Evolutionary conservation across 2,329 filamentous ascomycete genomes (phyloP).

Genomic region (Penicillium glabrum): DNA sequence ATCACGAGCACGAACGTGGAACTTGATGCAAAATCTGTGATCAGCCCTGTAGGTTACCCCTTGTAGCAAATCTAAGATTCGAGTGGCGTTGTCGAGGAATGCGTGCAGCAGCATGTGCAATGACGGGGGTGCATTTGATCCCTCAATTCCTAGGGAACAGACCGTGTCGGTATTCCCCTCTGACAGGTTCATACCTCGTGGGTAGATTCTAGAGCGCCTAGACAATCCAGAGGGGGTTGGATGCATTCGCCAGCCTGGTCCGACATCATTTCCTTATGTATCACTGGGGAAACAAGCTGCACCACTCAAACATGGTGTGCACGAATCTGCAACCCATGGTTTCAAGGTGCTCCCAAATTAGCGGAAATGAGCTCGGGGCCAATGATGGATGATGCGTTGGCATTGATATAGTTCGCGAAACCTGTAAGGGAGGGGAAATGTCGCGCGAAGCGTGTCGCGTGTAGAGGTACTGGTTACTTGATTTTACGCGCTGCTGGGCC

Average conservation of each 20-base stretch:
- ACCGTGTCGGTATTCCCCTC: neutral
- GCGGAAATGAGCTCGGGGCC: constrained; percentile 1
- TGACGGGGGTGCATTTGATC: constrained; percentile 1
- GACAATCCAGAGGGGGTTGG: neutral
- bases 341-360: neutral
- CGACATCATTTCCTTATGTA: neutral
- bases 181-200: neutral
- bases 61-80: neutral
- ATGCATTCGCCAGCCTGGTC: neutral
- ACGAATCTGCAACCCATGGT: neutral
- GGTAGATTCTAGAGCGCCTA: neutral
- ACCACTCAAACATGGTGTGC: constrained; percentile 2
- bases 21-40: neutral
- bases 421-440: constrained; percentile 7
- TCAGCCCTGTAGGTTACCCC: constrained; percentile 3
- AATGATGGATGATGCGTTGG: constrained; percentile 12
- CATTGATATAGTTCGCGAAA: neutral
- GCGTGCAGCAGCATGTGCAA: constrained; percentile 1
- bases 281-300: neutral
- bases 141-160: neutral
- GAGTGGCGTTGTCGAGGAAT: constrained; percentile 1
- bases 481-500: neutral
- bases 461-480: constrained; percentile 2
- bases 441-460: constrained; percentile 11
- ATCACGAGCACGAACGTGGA: constrained; percentile 2